Base-by-base conservation (phyloP, 495 filamentous ascomycete species). In the Penicillium mononematosum region DNA sequence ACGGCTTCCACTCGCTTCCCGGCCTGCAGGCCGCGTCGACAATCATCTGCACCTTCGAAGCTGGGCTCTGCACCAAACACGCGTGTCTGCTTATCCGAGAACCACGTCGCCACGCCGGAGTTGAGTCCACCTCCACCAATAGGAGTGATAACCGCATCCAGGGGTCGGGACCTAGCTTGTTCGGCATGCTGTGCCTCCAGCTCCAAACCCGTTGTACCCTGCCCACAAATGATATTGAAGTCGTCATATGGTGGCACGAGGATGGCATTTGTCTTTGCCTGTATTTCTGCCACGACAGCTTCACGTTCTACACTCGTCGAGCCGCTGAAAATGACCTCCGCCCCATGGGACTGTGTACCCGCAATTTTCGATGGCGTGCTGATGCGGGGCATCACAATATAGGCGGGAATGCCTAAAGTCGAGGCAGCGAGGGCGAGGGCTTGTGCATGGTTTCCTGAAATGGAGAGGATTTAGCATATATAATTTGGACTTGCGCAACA, bases 21-120 rank as follows among this genome's bases (percentile, higher is more conserved):
- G 0, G 78, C 71, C 55, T 77, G 77, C 32, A 95, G 75, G 0
- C 89, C 91, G 1, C 88, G 74, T 39, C 81, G 78, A 41, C 81
- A 85, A 75, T 98, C 94, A 73, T 98, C 90, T 5, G 86, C 93
- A 52, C 89, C 91, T 61, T 94, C 71, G 70, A 90, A 91, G 32
- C 77, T 83, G 0, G 94, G 94, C 73, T 98, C 94, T 4, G 92
- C 87, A n/a, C 93, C 93, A 74, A 95, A 97, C 43, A 97, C 90
- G 8, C 64, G 69, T 38, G 81, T 86, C 3, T 79, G 74, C 1
- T 87, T 90, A 16, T 83, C 84, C 22, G 81, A 74, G 68, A 89
- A 87, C 56, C 85, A 86, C 3, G 91, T 83, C 24, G 91, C 91
- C 24, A 91, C 82, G 43, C 94, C 94, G 10, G 86, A 84, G 39